These are phyloP conservation scores for Nicotiana otophora DNA, from an alignment of 257 asterid species.

Conservation along the genomic window DNA sequence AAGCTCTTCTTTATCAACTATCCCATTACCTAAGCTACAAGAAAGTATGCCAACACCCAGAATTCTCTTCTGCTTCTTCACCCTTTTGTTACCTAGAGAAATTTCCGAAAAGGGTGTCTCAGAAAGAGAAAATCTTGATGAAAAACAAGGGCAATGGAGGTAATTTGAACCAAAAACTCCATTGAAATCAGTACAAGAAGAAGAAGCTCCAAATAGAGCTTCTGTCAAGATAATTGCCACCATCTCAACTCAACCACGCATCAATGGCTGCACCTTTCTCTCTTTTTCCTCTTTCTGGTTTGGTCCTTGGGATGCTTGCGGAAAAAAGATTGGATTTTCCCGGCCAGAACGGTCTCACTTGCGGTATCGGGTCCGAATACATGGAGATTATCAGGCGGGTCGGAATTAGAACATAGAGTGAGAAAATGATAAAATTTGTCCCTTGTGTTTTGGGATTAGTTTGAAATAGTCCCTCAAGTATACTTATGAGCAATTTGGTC, in stretches of 20 bases:
- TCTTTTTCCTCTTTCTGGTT: not conserved
- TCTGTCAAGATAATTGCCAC: slow-evolving; percentile 8
- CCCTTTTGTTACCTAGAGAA: slow-evolving; percentile 22
- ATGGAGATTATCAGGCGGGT: not conserved
- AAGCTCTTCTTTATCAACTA: slow-evolving; percentile 40
- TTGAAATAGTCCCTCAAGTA: too few species aligned
- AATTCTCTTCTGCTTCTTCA: slow-evolving; percentile 17
- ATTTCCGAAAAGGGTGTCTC: slow-evolving; percentile 26
- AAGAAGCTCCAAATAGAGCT: not conserved
- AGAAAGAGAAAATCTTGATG: slow-evolving; percentile 22
- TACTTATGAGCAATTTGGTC: too few species aligned
- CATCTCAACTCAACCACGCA: not conserved
- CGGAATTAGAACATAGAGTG: too few species aligned
- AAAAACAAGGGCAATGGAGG: slow-evolving; percentile 15
- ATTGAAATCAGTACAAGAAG: slow-evolving; percentile 1
- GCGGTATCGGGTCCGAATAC: not conserved
- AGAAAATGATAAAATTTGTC: too few species aligned
- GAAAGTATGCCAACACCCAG: slow-evolving; percentile 2
- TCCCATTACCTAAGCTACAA: slow-evolving; percentile 23
- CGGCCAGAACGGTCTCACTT: not conserved
- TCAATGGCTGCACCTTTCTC: not conserved
- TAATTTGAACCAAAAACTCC: slow-evolving; percentile 5
- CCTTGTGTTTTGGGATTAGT: too few species aligned
- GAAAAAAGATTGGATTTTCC: not conserved
- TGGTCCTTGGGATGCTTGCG: not conserved